A percentile compares a stretch with the other conserved stretches of the same genome.
Conservation (phyloP, 2,329 filamentous ascomycete species). For the Colletotrichum eremochloae region DNA sequence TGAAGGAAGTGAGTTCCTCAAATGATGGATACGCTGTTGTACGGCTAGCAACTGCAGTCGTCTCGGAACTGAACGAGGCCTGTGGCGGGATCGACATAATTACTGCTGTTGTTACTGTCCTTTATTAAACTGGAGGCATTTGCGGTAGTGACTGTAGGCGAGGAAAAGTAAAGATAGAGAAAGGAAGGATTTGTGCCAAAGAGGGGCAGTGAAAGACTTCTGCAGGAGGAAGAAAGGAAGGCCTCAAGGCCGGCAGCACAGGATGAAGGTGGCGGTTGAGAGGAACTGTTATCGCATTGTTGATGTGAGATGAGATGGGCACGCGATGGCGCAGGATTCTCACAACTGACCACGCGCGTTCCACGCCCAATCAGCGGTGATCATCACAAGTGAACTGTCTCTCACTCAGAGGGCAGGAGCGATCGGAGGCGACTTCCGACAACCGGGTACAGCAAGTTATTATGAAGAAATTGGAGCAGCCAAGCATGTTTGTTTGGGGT, state of each 20-base stretch:
- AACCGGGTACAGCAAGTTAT: constrained; percentile 2
- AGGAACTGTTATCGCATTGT: constrained; percentile 9
- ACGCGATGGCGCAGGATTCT: too few relatives aligned
- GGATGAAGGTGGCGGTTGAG: background rate
- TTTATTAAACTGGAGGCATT: background rate
- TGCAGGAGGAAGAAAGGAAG: background rate
- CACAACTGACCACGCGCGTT: background rate
- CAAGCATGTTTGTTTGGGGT: background rate
- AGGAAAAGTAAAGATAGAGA: background rate
- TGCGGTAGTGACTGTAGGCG: background rate
- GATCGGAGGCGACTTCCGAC: background rate
- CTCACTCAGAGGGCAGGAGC: background rate
- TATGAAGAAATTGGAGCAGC: background rate
- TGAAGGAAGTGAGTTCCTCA: constrained; percentile 25
- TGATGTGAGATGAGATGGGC: background rate
- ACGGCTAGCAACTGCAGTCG: constrained; percentile 26
- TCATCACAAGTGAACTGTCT: background rate
- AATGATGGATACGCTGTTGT: constrained; percentile 15
- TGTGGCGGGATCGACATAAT: constrained; percentile 22
- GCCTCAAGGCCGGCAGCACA: background rate
- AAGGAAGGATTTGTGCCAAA: background rate
- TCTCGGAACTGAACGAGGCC: constrained; percentile 29
- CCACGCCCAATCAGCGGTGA: constrained; percentile 1
- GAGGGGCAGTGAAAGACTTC: background rate
- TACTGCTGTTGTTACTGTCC: background rate